Percentiles rank a stretch among this genome's conserved stretches.
phyloP scores from a whole-genome alignment of 1,284 basidiomycete genomes.

The Ganoderma sp. region DNA sequence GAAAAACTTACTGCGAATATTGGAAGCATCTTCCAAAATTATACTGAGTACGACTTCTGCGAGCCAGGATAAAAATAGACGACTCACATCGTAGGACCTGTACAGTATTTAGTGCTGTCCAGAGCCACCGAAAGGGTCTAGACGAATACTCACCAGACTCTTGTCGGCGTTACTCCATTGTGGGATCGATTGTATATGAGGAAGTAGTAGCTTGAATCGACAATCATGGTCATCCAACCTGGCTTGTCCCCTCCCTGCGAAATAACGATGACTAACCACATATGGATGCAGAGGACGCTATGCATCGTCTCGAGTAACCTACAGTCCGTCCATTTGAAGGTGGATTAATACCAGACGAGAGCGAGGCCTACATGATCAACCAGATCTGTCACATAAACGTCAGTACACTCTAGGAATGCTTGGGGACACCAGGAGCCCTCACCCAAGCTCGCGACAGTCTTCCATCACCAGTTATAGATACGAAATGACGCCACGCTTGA shows the following conservation, averaged over 20 bases:
- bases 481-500: conserved; percentile 7
- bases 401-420: neutral
- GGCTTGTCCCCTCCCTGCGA: neutral
- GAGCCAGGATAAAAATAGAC: neutral
- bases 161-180: neutral
- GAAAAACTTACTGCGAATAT: neutral
- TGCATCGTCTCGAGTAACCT: conserved; percentile 29
- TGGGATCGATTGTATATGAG: neutral
- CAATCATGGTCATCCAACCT: neutral
- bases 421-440: neutral
- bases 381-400: neutral
- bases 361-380: neutral
- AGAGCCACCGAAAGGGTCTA: neutral
- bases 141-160: conserved; percentile 1
- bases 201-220: neutral
- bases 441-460: neutral
- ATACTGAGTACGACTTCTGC: neutral
- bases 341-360: neutral
- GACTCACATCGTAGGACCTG: neutral
- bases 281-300: conserved; percentile 24
- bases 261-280: conserved; percentile 14
- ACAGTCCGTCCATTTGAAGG: neutral
- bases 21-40: neutral
- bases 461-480: neutral
- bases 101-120: neutral